Evolutionary conservation across 2,329 filamentous ascomycete species (phyloP), one percentile per base, ranked within the genome.

Genomic region (Nemania diffusa): DNA sequence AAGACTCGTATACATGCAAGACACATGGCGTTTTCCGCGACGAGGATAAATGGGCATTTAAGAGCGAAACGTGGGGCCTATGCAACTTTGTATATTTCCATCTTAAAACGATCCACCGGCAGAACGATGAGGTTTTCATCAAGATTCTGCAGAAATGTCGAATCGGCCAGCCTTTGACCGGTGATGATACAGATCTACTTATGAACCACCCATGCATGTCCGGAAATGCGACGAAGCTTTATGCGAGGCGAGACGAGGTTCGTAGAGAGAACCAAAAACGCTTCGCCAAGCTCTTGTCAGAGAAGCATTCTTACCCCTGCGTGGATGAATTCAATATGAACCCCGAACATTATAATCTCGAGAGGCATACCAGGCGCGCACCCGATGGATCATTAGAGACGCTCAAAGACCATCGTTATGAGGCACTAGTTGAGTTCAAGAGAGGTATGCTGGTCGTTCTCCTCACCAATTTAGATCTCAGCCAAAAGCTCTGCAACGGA

Each of bases 1-100:
- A 68, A 70, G 50, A 72, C 24, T 70, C 68, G 20, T 76, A 81
- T 55, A 73, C 72, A 15, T 82, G 80, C 66, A 56, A 68, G 1
- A 48, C 67, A 5, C 80, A 83, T 57, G 77, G 79, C 7, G 50
- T 65, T 0, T 87, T 80, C 62, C 64, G 72, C 4, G 83, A 87
- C 26, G 76, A 75, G 15, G 83, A 90, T 9, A 88, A 87, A 71
- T 91, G 87, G 85, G 88, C 88, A 0, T 91, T 91, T 70, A 78
- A 81, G 20, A 88, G 85, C 69, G 64, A 76, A 1, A 83, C 83
- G 0, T 91, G 88, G 89, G 66, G 78, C 13, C 78, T 84, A 51
- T 86, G 86, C 68, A 71, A 83, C 1, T 90, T 91, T 71, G 75
- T 74, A 1, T 81, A 87, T 64, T 77, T 89, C 1, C 80, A 87